These are phyloP conservation scores for Musa acuminata DNA, from an alignment of 176 grass and related monocot genomes.

Conservation along the genomic window DNA sequence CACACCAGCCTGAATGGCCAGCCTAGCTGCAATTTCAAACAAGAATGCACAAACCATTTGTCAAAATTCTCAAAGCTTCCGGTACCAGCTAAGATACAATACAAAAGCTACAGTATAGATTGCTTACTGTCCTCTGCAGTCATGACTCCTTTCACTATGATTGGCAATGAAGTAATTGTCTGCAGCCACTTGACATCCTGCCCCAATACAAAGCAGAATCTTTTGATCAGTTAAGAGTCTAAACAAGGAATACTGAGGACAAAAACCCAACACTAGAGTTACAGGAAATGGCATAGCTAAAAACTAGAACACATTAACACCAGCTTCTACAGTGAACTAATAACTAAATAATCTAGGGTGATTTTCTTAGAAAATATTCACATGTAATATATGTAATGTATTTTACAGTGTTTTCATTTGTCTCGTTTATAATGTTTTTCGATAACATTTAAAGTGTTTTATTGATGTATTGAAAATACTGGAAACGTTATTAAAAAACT, in stretches of 20 bases:
- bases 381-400: background rate
- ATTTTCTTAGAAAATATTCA: background rate
- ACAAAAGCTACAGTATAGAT: conserved; percentile 2
- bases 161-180: conserved; percentile 72
- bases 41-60: background rate
- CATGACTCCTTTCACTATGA: conserved; percentile 79
- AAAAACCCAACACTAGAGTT: background rate
- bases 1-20: conserved; percentile 53
- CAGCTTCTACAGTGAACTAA: too few relatives aligned
- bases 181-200: conserved; percentile 85
- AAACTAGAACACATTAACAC: too few relatives aligned
- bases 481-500: too few relatives aligned
- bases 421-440: too few relatives aligned
- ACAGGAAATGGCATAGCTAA: too few relatives aligned
- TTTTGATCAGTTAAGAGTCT: background rate
- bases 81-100: background rate
- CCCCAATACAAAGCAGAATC: background rate
- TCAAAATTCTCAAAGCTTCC: conserved; percentile 7
- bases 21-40: conserved; percentile 41
- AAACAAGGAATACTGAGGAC: background rate
- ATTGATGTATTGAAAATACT: too few relatives aligned
- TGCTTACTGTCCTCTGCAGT: conserved; percentile 85
- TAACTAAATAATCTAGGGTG: background rate
- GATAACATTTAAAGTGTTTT: too few relatives aligned
- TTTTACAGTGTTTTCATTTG: too few relatives aligned